Evolutionary conservation across 2,329 filamentous ascomycete species (phyloP).

Genomic region (Parasarocladium wereldwijsianum): DNA sequence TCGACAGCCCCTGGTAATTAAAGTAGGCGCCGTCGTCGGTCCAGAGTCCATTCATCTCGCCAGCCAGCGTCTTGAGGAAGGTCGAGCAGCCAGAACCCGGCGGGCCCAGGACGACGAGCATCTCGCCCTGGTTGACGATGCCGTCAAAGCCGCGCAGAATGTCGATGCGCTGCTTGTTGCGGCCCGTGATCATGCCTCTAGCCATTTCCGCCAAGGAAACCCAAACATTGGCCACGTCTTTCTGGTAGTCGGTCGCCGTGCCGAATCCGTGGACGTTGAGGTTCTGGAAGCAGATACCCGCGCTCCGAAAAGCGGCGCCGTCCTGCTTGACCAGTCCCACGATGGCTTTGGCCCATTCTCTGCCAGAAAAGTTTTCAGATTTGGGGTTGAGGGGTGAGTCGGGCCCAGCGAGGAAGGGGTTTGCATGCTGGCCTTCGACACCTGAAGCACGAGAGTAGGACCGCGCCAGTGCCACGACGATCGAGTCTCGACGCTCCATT

Average conservation of each 20-base stretch:
- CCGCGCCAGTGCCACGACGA: constrained; percentile 41
- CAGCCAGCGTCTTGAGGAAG: constrained; percentile 70
- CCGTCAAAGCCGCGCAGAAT: constrained; percentile 56
- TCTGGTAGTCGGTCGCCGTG: constrained; percentile 55
- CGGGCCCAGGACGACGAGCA: constrained; percentile 61
- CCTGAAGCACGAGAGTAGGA: constrained; percentile 36
- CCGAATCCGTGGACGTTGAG: constrained; percentile 56
- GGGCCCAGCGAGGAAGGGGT: constrained; percentile 33
- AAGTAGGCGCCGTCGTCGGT: constrained; percentile 57
- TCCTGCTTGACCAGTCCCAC: constrained; percentile 35
- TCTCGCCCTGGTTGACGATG: constrained; percentile 54
- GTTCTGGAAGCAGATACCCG: constrained; percentile 52
- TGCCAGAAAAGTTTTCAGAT: constrained; percentile 36
- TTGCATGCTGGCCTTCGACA: constrained; percentile 17
- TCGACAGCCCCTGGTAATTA: constrained; percentile 47
- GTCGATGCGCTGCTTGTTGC: constrained; percentile 44
- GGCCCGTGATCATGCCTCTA: constrained; percentile 35
- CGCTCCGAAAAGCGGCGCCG: constrained; percentile 41
- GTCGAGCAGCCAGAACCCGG: constrained; percentile 68
- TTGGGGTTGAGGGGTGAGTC: constrained; percentile 39
- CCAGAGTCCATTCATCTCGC: constrained; percentile 68
- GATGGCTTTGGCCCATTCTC: constrained; percentile 45
- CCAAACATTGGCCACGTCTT: constrained; percentile 48
- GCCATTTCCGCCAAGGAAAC: constrained; percentile 29
- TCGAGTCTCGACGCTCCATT: constrained; percentile 32